Base-by-base conservation (phyloP, 257 asterid species). In the Ilex asprella region DNA sequence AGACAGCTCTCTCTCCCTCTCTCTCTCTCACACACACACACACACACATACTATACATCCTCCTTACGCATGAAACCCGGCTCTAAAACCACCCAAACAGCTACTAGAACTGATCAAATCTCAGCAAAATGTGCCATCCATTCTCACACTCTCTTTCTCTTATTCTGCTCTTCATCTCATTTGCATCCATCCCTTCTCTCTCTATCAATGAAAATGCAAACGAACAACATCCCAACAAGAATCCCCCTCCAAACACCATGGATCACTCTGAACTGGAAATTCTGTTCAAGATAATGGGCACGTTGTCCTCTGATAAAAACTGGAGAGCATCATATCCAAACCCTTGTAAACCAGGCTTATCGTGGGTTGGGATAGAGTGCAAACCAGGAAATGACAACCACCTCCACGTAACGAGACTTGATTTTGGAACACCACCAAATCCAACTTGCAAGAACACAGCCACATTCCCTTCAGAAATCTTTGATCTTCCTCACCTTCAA, bases 291-390 rank as follows among this genome's bases (percentile, higher is more conserved):
- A 76, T 84, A n/a, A 86, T 89, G 97, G 95, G 86, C 39, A 59
- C 86, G 10, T 30, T 84, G 16, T 86, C 97, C 3, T 67, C 67
- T 35, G 95, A 86, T 43, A 73, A 79, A 16, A 68, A 60, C 61
- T 89, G 95, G 97, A 69, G 91, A 69, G 71, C 27, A 32, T 75
- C 94, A 2, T 69, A 84, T 73, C 95, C 91, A 0, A 74, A 85
- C 62, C 97, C 97, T 12, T 89, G 97, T 59, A 79, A 74, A 27
- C 80, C 82, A 0, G 85, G 82, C 7, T 82, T 87, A 6, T 77
- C 88, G 55, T 87, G 95, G 94, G 68, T 62, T 3, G 97, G 97
- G 15, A 81, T 89, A 21, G 91, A 76, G 70, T 89, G 97, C 80
- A 87, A 78, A 68, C 62, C 64, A 3, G 62, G 50, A 3, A 15